These are phyloP conservation scores for Coemansia sp. DNA, from an alignment of 192 early-diverging fungal species.

Conservation along the genomic window DNA sequence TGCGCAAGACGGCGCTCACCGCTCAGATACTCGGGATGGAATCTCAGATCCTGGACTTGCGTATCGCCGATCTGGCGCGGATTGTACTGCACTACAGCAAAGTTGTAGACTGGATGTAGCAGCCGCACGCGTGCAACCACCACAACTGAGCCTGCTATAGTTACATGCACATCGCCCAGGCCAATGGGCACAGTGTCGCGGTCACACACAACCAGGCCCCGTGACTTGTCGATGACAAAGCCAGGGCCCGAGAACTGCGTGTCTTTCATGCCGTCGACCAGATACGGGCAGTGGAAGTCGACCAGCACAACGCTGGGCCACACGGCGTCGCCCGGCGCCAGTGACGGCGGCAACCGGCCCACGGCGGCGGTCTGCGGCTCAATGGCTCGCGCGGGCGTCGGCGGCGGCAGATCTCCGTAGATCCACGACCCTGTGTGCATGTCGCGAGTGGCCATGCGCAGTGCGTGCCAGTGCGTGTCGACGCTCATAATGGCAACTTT, in stretches of 20 bases:
- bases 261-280: conserved; percentile 72
- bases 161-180: conserved; percentile 84
- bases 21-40: conserved; percentile 36
- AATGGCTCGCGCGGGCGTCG: conserved; percentile 50
- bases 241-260: conserved; percentile 62
- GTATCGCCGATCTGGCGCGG: conserved; percentile 68
- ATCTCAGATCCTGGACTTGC: conserved; percentile 62
- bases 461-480: conserved; percentile 84
- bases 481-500: conserved; percentile 82
- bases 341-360: conserved; percentile 65
- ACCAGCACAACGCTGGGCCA: conserved; percentile 83
- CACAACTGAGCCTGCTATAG: conserved; percentile 86
- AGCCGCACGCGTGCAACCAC: conserved; percentile 78
- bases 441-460: conserved; percentile 76
- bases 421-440: conserved; percentile 79
- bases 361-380: conserved; percentile 71
- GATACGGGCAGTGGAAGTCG: conserved; percentile 77
- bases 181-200: conserved; percentile 86
- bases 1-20: conserved; percentile 34
- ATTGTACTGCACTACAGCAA: conserved; percentile 80
- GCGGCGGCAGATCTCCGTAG: conserved; percentile 66
- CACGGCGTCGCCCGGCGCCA: conserved; percentile 70
- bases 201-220: conserved; percentile 79
- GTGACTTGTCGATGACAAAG: conserved; percentile 73
- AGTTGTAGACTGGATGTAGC: conserved; percentile 91